These are phyloP conservation scores for Trichopus zeylanicus DNA, from an alignment of 116 monocot genomes.

Conservation along the genomic window DNA sequence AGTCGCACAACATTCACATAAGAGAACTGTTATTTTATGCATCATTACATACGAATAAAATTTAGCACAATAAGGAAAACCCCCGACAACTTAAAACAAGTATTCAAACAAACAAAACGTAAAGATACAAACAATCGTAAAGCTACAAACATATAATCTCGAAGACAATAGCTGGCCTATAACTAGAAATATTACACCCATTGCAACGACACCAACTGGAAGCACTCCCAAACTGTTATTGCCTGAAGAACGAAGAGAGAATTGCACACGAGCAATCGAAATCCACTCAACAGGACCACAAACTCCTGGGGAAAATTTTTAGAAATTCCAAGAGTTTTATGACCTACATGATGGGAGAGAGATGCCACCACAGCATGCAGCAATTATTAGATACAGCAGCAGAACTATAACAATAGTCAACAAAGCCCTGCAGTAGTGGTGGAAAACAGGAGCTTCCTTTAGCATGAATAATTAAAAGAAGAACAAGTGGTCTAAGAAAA, in stretches of 20 bases:
- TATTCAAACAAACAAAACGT: no score
- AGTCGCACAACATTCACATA: no score
- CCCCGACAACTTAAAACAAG: no score
- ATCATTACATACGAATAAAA: no score
- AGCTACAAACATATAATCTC: neutral
- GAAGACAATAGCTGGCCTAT: neutral
- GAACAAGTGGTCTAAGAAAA: neutral
- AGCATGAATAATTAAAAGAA: neutral
- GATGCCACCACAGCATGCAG: slow-evolving; percentile 80
- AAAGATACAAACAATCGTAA: no score
- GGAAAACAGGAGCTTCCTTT: no score
- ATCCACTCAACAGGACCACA: neutral
- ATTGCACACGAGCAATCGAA: neutral
- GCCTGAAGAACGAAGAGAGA: neutral
- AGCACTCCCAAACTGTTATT: neutral
- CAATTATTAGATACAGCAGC: slow-evolving; percentile 78
- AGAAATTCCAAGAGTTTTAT: slow-evolving; percentile 2
- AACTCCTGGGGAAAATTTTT: neutral
- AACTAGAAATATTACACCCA: neutral
- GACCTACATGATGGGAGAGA: slow-evolving; percentile 82
- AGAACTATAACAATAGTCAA: slow-evolving; percentile 64
- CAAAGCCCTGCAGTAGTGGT: slow-evolving; percentile 57
- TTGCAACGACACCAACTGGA: no score
- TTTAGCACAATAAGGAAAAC: no score
- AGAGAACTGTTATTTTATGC: no score